A percentile compares a stretch with the other conserved stretches of the same genome.
Conservation (phyloP, 192 early-diverging fungal genomes). For the Coemansia umbellata region DNA sequence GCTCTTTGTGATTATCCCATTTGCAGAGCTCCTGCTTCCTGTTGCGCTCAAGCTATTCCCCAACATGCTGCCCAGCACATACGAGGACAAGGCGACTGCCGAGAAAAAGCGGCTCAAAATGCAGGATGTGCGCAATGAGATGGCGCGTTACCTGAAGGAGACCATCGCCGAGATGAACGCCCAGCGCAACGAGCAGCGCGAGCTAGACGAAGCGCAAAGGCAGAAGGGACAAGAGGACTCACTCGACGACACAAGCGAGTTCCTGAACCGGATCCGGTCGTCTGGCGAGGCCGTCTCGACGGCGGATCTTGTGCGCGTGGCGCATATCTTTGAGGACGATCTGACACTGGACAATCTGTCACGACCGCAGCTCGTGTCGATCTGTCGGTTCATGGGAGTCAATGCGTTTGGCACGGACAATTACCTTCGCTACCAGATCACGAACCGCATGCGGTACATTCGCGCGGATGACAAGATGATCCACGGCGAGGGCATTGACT, state of each 20-base stretch:
- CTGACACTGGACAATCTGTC: constrained; percentile 90
- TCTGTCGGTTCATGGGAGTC: constrained; percentile 93
- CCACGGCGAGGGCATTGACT: constrained; percentile 80
- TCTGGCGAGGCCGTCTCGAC: constrained; percentile 80
- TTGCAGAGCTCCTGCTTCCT: constrained; percentile 92
- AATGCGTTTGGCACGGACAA: constrained; percentile 98
- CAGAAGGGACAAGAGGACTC: constrained; percentile 11
- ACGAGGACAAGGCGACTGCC: constrained; percentile 76
- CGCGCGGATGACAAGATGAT: constrained; percentile 90
- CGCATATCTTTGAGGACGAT: constrained; percentile 90
- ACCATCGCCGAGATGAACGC: constrained; percentile 82
- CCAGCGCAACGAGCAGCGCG: constrained; percentile 10
- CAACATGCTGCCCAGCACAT: constrained; percentile 94
- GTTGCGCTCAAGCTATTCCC: constrained; percentile 91
- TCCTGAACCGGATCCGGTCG: constrained; percentile 63
- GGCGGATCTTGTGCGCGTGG: constrained; percentile 75
- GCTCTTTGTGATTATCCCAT: constrained; percentile 89
- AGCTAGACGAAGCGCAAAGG: constrained; percentile 31
- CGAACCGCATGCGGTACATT: constrained; percentile 80
- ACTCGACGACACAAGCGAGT: constrained; percentile 27
- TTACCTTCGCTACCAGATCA: constrained; percentile 89
- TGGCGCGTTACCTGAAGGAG: constrained; percentile 94
- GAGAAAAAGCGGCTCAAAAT: constrained; percentile 95
- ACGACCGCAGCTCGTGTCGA: constrained; percentile 90
- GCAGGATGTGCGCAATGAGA: constrained; percentile 86